Evolutionary conservation across 768 basidiomycete species (phyloP), one percentile per base, ranked within the genome.

Genomic region (Leccinum barrowsii): DNA sequence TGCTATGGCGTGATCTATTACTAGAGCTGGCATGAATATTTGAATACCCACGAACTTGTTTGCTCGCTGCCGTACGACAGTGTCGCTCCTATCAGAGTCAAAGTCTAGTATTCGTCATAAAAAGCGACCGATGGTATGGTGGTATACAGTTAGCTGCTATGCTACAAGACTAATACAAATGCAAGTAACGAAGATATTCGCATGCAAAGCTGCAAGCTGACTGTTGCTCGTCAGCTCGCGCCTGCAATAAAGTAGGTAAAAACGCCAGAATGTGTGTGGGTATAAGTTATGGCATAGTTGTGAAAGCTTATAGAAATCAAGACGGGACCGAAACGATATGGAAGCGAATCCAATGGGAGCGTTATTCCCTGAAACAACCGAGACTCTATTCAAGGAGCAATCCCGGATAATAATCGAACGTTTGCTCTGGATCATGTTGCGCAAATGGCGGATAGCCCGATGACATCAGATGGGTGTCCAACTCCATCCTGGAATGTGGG

Each of bases 391-490:
- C 65, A 56, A 73, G 55, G 30, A 57, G 53, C 46, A 65, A 64
- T 48, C 65, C 63, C 46, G 70, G 59, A 54, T 72, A 72, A 30
- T 73, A 67, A 48, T 72, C 72, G 30, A 70, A 74, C 19, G 67
- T 7, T 30, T 63, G 65, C 44, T 72, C 71, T 1, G 60, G 53
- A 34, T 58, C 61, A 51, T 68, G 63, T 28, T 67, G 69, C 59
- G 64, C 64, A 66, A 72, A 76, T 30, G 72, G 58, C 48, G 70
- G 60, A 42, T 76, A 70, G 61, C 68, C 65, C 11, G 65, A 60
- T 26, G 65, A 49, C 59, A 72, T 62, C 50, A 63, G 22, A 42
- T 61, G 63, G 7, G 63, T 19, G 17, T 74, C 70, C 17, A 71
- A 62, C 22, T 56, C 63, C 55, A 63, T 55, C 64, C 65, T 61